Base-by-base conservation (phyloP, 2,329 filamentous ascomycete genomes). In the Aspergillus ibericus region DNA sequence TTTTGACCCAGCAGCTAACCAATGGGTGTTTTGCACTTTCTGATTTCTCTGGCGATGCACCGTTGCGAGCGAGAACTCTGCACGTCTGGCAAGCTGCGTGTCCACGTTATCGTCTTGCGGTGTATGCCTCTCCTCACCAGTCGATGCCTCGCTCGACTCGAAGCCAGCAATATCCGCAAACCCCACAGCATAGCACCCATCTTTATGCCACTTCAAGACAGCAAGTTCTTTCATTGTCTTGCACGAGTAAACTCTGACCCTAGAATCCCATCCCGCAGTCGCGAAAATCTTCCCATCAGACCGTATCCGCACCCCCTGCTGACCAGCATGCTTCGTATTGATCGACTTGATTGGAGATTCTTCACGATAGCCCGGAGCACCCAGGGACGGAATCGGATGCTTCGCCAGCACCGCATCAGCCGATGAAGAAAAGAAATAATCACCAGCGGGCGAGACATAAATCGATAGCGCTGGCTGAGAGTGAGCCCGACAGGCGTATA, bases 121-220 rank as follows among this genome's bases (percentile, higher is more conserved):
- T 12, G 7, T 15, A 22, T 9, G 2, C 12, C 29, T 35, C 9
- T 25, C 34, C 22, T 29, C 12, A 4, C n/a, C 42, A 32, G 29
- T 32, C 3, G 40, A 16, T 5, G 7, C 3, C 10, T 18, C 18
- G 9, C 49, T 15, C 18, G 20, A 12, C 9, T 22, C 47, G 20
- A 20, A 4, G 10, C n/a, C n/a, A 25, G 29, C 13, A 2, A 84
- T 65, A 2, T 77, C 67, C 0, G 82, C 88, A 78, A 98, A 96
- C 0, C 86, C 88, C 16, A 91, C 83, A 3, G 91, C 85, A 76
- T 95, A 97, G 63, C 91, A 93, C 1, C 93, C 93, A 32, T 90
- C 88, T 66, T 89, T 87, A 75, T 98, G 95, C 93, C 93, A 98
- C 75, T 96, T 96, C 63, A 98, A 78, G 55, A 97, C 92, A 0